A percentile compares a stretch with the other conserved stretches of the same genome.
phyloP scores from a whole-genome alignment of 345 rosid genomes.

The Dovyalis caffra region DNA sequence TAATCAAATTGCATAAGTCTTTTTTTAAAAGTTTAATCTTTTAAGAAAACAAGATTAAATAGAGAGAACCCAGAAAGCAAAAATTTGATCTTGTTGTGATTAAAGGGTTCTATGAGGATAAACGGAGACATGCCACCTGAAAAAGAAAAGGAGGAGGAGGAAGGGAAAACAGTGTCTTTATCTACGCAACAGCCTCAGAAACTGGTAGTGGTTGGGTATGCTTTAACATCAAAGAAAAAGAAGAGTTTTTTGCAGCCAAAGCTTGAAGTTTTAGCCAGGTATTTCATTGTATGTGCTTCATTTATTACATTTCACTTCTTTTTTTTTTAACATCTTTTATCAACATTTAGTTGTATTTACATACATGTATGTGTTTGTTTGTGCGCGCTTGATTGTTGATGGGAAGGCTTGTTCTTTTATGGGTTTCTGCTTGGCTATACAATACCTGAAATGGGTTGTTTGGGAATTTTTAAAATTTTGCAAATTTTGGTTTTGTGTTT shows the following conservation, averaged over 20 bases:
- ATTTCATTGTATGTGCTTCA: not conserved
- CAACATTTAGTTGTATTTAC: not conserved
- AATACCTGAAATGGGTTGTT: slow-evolving; percentile 17
- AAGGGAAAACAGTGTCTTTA: slow-evolving; percentile 17
- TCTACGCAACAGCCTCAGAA: slow-evolving; percentile 28
- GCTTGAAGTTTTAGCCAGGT: slow-evolving; percentile 76
- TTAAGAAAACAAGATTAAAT: not conserved
- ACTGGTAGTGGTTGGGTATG: slow-evolving; percentile 73
- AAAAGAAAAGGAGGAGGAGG: slow-evolving; percentile 23
- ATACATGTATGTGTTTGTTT: not conserved
- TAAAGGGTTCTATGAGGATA: slow-evolving; percentile 46
- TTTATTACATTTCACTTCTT: not conserved
- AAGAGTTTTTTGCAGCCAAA: slow-evolving; percentile 90
- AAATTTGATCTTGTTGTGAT: not conserved
- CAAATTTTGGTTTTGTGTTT: not conserved
- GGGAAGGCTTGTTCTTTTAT: not conserved
- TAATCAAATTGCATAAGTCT: no score
- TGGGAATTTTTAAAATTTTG: slow-evolving; percentile 9
- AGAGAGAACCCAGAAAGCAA: not conserved
- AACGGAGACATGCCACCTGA: slow-evolving; percentile 35
- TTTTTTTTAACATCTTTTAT: not conserved
- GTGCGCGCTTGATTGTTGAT: not conserved
- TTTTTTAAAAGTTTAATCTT: no score
- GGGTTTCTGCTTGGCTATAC: not conserved
- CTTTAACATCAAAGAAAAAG: slow-evolving; percentile 87